Evolutionary conservation across 257 asterid species (phyloP).

Genomic region (Sherardia arvensis): DNA sequence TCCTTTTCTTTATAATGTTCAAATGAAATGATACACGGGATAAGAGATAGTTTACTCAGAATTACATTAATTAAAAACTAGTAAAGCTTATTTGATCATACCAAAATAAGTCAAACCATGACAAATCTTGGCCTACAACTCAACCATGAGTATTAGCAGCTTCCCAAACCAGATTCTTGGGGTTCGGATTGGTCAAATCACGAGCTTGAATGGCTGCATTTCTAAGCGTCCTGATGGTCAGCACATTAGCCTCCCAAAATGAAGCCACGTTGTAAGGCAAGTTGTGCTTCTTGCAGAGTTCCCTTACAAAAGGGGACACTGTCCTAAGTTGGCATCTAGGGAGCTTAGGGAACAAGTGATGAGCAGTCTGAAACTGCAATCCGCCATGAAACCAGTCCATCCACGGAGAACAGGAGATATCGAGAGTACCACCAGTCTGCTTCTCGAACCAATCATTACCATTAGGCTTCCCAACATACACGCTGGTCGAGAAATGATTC

Average conservation of each 20-base stretch:
- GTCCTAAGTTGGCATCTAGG: conserved; percentile 65
- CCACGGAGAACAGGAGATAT: conserved; percentile 59
- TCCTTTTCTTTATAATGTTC: background rate
- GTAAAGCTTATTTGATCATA: conserved; percentile 1
- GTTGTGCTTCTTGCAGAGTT: conserved; percentile 75
- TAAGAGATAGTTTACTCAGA: background rate
- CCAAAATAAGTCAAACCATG: background rate
- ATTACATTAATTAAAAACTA: conserved; percentile 4
- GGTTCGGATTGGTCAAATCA: conserved; percentile 50
- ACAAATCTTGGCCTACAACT: background rate
- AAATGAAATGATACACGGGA: background rate
- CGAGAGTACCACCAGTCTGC: conserved; percentile 61
- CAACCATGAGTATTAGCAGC: conserved; percentile 81
- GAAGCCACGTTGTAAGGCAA: conserved; percentile 53
- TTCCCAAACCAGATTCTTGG: conserved; percentile 80
- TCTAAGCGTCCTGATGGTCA: conserved; percentile 45
- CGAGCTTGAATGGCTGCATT: conserved; percentile 75
- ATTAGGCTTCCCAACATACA: conserved; percentile 55
- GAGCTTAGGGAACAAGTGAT: conserved; percentile 73
- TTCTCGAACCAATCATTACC: conserved; percentile 90
- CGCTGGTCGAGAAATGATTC: conserved; percentile 64
- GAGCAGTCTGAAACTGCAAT: conserved; percentile 75
- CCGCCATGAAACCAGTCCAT: conserved; percentile 99
- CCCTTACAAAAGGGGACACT: conserved; percentile 62
- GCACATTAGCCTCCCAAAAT: conserved; percentile 58